A percentile compares a stretch with the other conserved stretches of the same genome.
Evolutionary conservation across 148 eudicot species (phyloP).

Genomic region (Dysphania ambrosioides): DNA sequence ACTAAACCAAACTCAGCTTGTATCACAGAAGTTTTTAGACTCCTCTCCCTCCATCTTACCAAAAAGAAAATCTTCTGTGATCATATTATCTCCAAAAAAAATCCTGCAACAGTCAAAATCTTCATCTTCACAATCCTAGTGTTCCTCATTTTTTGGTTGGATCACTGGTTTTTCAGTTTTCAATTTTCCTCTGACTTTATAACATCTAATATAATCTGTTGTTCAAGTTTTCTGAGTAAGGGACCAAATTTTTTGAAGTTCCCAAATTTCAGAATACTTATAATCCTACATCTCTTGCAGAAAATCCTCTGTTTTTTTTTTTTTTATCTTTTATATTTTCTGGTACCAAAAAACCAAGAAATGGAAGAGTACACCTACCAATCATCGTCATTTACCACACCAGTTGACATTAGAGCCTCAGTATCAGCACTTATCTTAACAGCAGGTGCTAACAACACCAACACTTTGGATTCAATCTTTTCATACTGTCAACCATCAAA

Average conservation of each 20-base stretch:
- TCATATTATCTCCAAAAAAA: background rate
- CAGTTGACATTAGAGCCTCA: constrained; percentile 39
- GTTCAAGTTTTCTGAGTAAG: constrained; percentile 9
- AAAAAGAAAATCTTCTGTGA: constrained; percentile 23
- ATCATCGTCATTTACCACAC: constrained; percentile 19
- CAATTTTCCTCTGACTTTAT: no score
- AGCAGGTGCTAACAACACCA: constrained; percentile 61
- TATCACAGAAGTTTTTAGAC: constrained; percentile 16
- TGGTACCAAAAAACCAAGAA: background rate
- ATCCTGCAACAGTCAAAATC: constrained; percentile 17
- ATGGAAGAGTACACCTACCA: constrained; percentile 43
- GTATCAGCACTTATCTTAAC: constrained; percentile 61
- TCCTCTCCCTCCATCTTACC: background rate
- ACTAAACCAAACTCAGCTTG: constrained; percentile 18
- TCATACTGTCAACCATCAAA: constrained; percentile 42
- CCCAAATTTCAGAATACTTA: constrained; percentile 21
- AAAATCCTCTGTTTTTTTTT: constrained; percentile 19
- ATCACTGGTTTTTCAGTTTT: constrained; percentile 24
- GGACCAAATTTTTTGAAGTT: constrained; percentile 28
- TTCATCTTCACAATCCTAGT: no score
- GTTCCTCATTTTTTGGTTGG: constrained; percentile 28
- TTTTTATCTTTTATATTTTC: no score
- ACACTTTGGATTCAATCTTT: constrained; percentile 77
- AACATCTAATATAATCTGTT: no score
- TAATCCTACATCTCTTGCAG: constrained; percentile 12